Evolutionary conservation across 1,284 basidiomycete species (phyloP), one percentile per base, ranked within the genome.

Genomic region (Xerocomus nothofagi): DNA sequence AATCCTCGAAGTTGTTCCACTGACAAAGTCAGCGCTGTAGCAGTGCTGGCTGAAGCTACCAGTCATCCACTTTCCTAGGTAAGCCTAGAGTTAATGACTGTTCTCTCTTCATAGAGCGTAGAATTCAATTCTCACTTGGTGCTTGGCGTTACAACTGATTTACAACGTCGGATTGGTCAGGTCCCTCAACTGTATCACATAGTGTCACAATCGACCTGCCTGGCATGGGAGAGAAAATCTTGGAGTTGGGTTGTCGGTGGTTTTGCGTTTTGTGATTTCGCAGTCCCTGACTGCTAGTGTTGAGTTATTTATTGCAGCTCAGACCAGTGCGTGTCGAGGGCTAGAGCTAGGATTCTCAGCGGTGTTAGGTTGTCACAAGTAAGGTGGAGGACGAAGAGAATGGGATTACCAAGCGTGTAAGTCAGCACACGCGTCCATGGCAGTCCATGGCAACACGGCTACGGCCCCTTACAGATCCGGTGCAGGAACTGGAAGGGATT

Each of bases 321-420:
- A 14, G 15, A 39, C 21, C 23, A 20, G 9, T n/a, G 18, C 6
- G 48, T 38, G 14, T 36, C 18, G 27, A 29, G 15, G 29, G 32
- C 17, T n/a, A 30, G 15, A 47, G 24, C 8, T 20, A 24, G 20
- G 2, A 41, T 53, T 46, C 38, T 27, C 49, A 37, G 33, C 15
- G 23, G 27, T 23, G 26, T 26, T 30, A 23, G 29, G 51, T 33
- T 21, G n/a, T 9, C 24, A n/a, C 34, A 15, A n/a, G 36, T 17
- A 45, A 21, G 17, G 30, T 12, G 26, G 29, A 30, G 32, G 39
- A 38, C 8, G 40, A 31, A 32, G 39, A 6, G 23, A 33, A 45
- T 11, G n/a, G 3, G 12, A n/a, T 32, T 53, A 26, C 12, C 26
- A 46, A 52, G 38, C 20, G 53, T 57, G 59, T 54, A 39, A 57